phyloP scores from a whole-genome alignment of 139 green algal genomes.

The Choricystis sp. region DNA sequence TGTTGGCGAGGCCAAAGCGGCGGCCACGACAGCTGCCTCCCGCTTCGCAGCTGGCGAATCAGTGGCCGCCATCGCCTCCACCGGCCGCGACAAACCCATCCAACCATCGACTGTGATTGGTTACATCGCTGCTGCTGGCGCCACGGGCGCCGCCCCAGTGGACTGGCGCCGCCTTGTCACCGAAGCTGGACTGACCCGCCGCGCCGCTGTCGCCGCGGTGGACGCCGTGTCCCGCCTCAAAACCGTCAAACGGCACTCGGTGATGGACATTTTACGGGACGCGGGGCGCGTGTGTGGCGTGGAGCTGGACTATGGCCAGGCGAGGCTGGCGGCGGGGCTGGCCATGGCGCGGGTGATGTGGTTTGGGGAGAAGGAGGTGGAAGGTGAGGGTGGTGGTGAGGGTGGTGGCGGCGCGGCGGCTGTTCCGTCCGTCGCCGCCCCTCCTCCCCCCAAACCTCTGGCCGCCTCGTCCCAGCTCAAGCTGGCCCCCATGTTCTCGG shows the following conservation, averaged over 20 bases:
- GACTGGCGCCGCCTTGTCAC: conserved; percentile 8
- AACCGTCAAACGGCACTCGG: background rate
- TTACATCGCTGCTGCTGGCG: conserved; percentile 16
- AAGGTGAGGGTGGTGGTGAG: background rate
- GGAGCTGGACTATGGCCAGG: conserved; percentile 3
- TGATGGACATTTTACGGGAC: background rate
- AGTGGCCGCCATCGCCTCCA: conserved; percentile 6
- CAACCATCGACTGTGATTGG: conserved; percentile 9
- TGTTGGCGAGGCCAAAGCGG: conserved; percentile 3
- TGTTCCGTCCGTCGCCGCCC: too few species aligned
- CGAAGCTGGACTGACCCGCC: conserved; percentile 4
- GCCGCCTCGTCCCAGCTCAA: background rate
- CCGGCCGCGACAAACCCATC: conserved; percentile 11
- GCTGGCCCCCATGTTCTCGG: background rate
- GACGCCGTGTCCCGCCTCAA: too few species aligned
- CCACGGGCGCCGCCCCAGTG: conserved; percentile 4
- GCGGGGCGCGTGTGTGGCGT: background rate
- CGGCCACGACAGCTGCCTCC: conserved; percentile 5
- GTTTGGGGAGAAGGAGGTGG: conserved; percentile 8
- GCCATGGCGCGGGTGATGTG: conserved; percentile 1
- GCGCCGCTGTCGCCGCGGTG: background rate
- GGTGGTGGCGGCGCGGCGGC: background rate
- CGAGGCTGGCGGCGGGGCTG: conserved; percentile 9
- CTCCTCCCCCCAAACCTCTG: too few species aligned
- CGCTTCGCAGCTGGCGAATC: conserved; percentile 9